Evolutionary conservation across 805 yeast genomes (phyloP).

Genomic region (Yarrowia osloensis): DNA sequence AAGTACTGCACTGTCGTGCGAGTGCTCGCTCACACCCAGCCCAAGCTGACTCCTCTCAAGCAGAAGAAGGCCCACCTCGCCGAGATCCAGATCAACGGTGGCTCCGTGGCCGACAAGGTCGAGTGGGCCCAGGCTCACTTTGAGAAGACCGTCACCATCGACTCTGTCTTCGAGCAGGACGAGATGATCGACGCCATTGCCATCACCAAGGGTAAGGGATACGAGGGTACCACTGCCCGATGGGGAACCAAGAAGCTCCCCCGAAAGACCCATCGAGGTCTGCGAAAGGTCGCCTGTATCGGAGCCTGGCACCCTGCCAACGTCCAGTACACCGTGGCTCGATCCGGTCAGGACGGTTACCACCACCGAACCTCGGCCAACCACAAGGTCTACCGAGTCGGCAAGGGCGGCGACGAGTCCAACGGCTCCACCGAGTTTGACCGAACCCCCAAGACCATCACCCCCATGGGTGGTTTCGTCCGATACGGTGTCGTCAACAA

Average conservation of each 20-base stretch:
- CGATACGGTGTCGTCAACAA: slow-evolving; percentile 98
- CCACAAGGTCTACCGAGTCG: slow-evolving; percentile 99
- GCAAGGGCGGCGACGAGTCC: slow-evolving; percentile 92
- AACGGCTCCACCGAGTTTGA: slow-evolving; percentile 96
- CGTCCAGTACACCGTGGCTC: slow-evolving; percentile 99
- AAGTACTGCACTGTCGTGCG: slow-evolving; percentile 98
- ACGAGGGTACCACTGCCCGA: slow-evolving; percentile 99
- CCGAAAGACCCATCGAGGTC: slow-evolving; percentile 99
- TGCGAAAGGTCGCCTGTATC: slow-evolving; percentile 99
- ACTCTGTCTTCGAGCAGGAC: slow-evolving; percentile 96
- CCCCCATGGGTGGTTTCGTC: slow-evolving; percentile 99
- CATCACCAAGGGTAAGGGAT: slow-evolving; percentile 99
- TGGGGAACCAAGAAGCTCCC: slow-evolving; percentile 99
- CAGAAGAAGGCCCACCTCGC: slow-evolving; percentile 99
- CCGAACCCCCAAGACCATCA: slow-evolving; percentile 99
- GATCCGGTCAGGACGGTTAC: slow-evolving; percentile 99
- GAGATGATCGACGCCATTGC: slow-evolving; percentile 98
- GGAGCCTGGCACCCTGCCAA: slow-evolving; percentile 99
- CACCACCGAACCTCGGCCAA: slow-evolving; percentile 99
- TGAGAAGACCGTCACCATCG: slow-evolving; percentile 96
- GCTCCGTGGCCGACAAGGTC: slow-evolving; percentile 95
- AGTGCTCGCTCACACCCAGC: slow-evolving; percentile 99
- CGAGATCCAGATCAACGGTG: slow-evolving; percentile 99
- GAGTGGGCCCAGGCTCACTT: slow-evolving; percentile 98
- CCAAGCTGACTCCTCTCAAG: slow-evolving; percentile 97